Base-by-base conservation (phyloP, 306 rosid species). In the Mimosa bimucronata region DNA sequence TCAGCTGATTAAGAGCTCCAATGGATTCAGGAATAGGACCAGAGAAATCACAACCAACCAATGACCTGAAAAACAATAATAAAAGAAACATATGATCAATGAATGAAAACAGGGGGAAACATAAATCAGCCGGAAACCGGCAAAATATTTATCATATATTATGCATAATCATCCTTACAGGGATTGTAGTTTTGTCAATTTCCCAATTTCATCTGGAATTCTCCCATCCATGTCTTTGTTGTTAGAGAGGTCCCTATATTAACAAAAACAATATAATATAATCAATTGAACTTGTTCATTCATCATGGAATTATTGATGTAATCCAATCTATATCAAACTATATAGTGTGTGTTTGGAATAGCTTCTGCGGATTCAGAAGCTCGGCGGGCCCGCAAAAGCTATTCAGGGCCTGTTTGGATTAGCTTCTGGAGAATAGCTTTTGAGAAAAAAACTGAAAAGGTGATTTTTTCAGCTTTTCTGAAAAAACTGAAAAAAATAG, bases 1-100 rank as follows among this genome's bases (percentile, higher is more conserved):
- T 61, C 3, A 94, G 86, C 81, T 81, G 78, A 65, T 68, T 23
- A 60, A 94, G 83, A 67, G 84, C 74, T 77, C 98, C 98, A 57
- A 91, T 66, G 55, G 86, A 77, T 48, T 83, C 90, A 1, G 97
- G 98, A 82, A 94, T 91, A 55, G 77, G 73, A 44, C 97, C 98
- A 68, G 10, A 71, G 88, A 94, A 88, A 62, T 88, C 83, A 79
- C 97, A 94, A 44, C 83, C 87, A 73, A 85, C 95, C 78, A 94
- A 75, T 81, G 87, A 82, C 64, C 97, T 91, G 83, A 31, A 66
- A 75, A 30, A 71, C 71, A 83, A 65, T 48, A 62, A 68, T 55
- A 48, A 70, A 75, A 71, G n/a, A 6, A 44, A 81, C 38, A 45
- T 26, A 55, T 64, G 2, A 82, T 28, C 52, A 74, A 58, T 19